Conservation (phyloP, 2,329 filamentous ascomycete species). For the Colletotrichum brevisporum region DNA sequence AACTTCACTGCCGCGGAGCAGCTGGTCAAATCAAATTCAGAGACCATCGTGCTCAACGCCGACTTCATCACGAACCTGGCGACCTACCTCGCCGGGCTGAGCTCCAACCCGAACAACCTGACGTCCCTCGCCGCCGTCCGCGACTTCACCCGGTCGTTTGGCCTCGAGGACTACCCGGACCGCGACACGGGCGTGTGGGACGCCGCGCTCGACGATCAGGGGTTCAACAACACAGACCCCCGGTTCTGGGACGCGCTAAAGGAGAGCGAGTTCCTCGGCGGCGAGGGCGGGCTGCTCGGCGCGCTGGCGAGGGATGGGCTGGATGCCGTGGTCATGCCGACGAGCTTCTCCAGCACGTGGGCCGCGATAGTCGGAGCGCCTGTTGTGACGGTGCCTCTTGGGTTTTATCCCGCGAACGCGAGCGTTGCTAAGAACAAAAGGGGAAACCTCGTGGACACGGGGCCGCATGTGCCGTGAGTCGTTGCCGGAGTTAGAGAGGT, state of each 20-base stretch:
- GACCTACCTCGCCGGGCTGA: constrained; percentile 69
- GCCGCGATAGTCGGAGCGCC: constrained; percentile 54
- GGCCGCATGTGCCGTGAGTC: constrained; percentile 42
- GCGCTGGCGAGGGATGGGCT: constrained; percentile 68
- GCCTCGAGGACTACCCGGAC: constrained; percentile 71
- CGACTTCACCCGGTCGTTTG: constrained; percentile 67
- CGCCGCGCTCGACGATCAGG: constrained; percentile 57
- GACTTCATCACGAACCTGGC: constrained; percentile 73
- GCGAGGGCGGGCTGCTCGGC: constrained; percentile 72
- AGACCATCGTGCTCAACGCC: constrained; percentile 62
- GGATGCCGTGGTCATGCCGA: constrained; percentile 73
- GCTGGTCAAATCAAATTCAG: constrained; percentile 45
- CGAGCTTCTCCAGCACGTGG: constrained; percentile 47
- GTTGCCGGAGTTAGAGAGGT: too few species aligned
- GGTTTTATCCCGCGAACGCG: constrained; percentile 52
- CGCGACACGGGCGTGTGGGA: constrained; percentile 74
- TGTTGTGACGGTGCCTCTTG: constrained; percentile 73
- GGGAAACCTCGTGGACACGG: constrained; percentile 39
- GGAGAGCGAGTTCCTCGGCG: constrained; percentile 66
- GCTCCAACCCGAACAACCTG: constrained; percentile 69
- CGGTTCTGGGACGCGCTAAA: constrained; percentile 72
- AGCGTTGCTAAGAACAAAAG: constrained; percentile 35
- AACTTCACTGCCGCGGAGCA: constrained; percentile 48
- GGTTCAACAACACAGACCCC: constrained; percentile 69
- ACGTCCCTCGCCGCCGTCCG: constrained; percentile 64